phyloP scores from a whole-genome alignment of 495 filamentous ascomycete species.

The Hypoxylon lienhwacheense region DNA sequence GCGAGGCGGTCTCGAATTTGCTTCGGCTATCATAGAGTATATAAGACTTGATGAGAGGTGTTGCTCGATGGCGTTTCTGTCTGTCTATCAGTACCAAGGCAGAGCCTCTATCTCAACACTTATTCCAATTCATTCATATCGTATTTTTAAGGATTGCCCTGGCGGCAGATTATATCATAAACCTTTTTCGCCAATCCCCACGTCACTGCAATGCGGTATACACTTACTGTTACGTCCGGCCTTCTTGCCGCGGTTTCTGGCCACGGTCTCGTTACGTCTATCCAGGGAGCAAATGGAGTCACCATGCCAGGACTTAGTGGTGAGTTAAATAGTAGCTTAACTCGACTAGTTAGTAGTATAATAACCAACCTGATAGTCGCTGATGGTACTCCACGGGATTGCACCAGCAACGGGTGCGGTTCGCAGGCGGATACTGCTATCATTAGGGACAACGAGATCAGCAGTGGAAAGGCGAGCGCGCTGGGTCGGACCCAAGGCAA shows the following conservation, averaged over 20 bases:
- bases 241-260: conserved; percentile 38
- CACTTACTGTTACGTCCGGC: conserved; percentile 29
- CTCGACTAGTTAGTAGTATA: background rate
- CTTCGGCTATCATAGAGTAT: conserved; percentile 21
- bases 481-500: conserved; percentile 60
- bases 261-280: conserved; percentile 55
- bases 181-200: conserved; percentile 3
- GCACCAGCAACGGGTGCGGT: conserved; percentile 54
- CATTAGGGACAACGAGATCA: conserved; percentile 54
- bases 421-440: conserved; percentile 56
- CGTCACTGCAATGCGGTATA: conserved; percentile 39
- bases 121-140: conserved; percentile 9
- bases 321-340: conserved; percentile 23
- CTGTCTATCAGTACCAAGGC: conserved; percentile 7
- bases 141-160: conserved; percentile 25
- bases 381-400: conserved; percentile 61
- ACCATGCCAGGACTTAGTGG: conserved; percentile 57
- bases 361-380: conserved; percentile 44
- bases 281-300: conserved; percentile 57
- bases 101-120: conserved; percentile 4
- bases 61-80: background rate
- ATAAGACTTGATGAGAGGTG: conserved; percentile 15
- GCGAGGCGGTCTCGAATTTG: background rate
- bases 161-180: conserved; percentile 27
- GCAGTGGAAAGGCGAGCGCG: conserved; percentile 49